These are phyloP conservation scores for Cercophora sp. DNA, from an alignment of 495 filamentous ascomycete genomes.

Conservation along the genomic window DNA sequence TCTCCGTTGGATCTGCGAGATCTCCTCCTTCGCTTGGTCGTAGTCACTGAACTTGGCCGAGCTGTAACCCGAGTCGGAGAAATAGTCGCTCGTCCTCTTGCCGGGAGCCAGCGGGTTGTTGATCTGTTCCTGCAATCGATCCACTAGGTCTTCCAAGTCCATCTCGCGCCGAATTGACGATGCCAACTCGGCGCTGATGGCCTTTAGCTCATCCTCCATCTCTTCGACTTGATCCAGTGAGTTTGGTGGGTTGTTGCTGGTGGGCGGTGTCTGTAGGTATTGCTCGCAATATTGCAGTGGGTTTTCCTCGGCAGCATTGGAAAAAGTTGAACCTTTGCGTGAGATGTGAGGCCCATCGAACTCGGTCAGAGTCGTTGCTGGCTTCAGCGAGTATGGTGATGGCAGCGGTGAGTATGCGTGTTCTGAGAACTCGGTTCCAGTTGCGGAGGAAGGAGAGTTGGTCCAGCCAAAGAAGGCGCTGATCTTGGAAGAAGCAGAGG, in stretches of 20 bases:
- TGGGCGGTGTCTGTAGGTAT: conserved; percentile 44
- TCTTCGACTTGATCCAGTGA: conserved; percentile 56
- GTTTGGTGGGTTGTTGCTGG: conserved; percentile 31
- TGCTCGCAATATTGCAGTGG: conserved; percentile 41
- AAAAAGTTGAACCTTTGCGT: conserved; percentile 26
- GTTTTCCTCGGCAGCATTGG: conserved; percentile 31
- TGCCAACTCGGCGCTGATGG: conserved; percentile 88
- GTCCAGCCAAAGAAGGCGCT: conserved; percentile 52
- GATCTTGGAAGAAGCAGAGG: conserved; percentile 48
- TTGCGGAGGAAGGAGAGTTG: conserved; percentile 38
- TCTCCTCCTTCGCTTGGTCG: conserved; percentile 72
- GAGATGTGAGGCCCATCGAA: conserved; percentile 38
- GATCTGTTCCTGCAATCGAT: conserved; percentile 74
- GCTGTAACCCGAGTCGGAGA: conserved; percentile 90
- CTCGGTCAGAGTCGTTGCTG: conserved; percentile 25
- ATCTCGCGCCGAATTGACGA: conserved; percentile 91
- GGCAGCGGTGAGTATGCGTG: conserved; percentile 47
- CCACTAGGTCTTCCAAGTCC: conserved; percentile 92
- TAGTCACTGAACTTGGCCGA: conserved; percentile 65
- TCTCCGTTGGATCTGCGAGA: conserved; percentile 75
- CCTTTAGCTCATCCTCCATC: conserved; percentile 88
- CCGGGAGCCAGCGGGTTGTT: conserved; percentile 56
- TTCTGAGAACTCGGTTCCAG: conserved; percentile 44
- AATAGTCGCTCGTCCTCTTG: conserved; percentile 92
- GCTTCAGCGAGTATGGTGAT: conserved; percentile 40